These are phyloP conservation scores for Biancaea sappan DNA, from an alignment of 306 rosid genomes.

Conservation along the genomic window DNA sequence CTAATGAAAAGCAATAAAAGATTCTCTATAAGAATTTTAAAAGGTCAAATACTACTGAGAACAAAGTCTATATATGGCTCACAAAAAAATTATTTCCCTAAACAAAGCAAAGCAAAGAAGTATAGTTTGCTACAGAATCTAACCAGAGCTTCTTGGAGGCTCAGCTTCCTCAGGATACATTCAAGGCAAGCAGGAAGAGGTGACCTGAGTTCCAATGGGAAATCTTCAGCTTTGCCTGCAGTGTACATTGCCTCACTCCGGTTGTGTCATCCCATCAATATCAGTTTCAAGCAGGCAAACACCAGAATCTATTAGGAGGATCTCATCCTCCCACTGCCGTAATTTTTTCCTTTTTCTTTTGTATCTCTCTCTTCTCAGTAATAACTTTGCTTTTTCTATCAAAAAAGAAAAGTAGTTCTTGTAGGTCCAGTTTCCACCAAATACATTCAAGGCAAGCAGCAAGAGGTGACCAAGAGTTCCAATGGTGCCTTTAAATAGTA, in stretches of 20 bases:
- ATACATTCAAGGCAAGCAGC: neutral
- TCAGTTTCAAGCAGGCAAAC: constrained; percentile 18
- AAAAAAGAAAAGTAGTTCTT: too few species aligned
- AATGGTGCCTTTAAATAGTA: neutral
- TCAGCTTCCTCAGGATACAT: neutral
- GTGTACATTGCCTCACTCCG: neutral
- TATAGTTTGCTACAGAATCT: constrained; percentile 14
- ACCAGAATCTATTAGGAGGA: too few species aligned
- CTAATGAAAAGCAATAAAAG: neutral
- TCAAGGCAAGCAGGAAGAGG: neutral
- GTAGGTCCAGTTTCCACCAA: neutral
- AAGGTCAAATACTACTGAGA: neutral
- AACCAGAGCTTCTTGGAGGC: constrained; percentile 21
- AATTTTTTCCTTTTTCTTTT: too few species aligned
- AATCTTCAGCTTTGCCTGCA: neutral
- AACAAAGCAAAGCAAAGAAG: constrained; percentile 17
- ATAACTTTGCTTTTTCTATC: too few species aligned
- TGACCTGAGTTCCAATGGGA: neutral
- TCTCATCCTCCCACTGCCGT: too few species aligned
- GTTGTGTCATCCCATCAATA: neutral
- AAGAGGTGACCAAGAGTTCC: neutral
- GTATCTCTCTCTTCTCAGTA: too few species aligned
- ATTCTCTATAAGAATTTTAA: neutral
- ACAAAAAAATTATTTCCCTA: neutral
- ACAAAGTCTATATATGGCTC: neutral